These are phyloP conservation scores for Penicillium nucicola DNA, from an alignment of 495 filamentous ascomycete species.

Conservation along the genomic window DNA sequence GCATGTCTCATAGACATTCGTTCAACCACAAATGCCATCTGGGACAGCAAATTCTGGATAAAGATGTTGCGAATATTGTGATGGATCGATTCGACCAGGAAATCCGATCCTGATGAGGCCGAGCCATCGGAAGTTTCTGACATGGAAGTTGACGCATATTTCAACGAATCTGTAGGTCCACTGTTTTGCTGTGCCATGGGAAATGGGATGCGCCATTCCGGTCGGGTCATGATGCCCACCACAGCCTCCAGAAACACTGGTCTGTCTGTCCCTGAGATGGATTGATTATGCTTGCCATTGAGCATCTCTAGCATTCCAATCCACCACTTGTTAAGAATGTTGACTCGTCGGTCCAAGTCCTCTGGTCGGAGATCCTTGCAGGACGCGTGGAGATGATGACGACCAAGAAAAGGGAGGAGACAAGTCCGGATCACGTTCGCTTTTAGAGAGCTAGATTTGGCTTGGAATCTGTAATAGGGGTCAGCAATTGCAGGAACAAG, in stretches of 20 bases:
- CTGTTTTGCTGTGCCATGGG: conserved; percentile 37
- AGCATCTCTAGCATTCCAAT: conserved; percentile 83
- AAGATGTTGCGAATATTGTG: conserved; percentile 95
- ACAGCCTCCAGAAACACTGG: conserved; percentile 81
- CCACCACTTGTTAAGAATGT: conserved; percentile 95
- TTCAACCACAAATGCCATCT: conserved; percentile 86
- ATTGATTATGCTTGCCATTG: conserved; percentile 67
- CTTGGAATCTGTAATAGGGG: conserved; percentile 62
- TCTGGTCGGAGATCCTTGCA: conserved; percentile 67
- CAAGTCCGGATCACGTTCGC: conserved; percentile 74
- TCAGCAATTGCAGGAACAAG: conserved; percentile 9
- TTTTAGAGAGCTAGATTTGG: conserved; percentile 72
- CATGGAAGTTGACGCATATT: conserved; percentile 37
- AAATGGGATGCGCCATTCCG: conserved; percentile 82
- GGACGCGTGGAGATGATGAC: conserved; percentile 67
- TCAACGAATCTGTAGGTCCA: conserved; percentile 26
- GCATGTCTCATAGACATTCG: conserved; percentile 86
- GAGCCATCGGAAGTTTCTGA: conserved; percentile 40
- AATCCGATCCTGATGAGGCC: conserved; percentile 59
- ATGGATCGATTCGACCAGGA: conserved; percentile 82
- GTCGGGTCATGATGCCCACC: conserved; percentile 82
- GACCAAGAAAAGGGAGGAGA: conserved; percentile 80
- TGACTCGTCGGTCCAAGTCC: conserved; percentile 79
- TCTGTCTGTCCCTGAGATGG: conserved; percentile 72
- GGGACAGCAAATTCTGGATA: conserved; percentile 77